Base-by-base conservation (phyloP, 2,329 filamentous ascomycete species). In the Hypoxylon sp. region DNA sequence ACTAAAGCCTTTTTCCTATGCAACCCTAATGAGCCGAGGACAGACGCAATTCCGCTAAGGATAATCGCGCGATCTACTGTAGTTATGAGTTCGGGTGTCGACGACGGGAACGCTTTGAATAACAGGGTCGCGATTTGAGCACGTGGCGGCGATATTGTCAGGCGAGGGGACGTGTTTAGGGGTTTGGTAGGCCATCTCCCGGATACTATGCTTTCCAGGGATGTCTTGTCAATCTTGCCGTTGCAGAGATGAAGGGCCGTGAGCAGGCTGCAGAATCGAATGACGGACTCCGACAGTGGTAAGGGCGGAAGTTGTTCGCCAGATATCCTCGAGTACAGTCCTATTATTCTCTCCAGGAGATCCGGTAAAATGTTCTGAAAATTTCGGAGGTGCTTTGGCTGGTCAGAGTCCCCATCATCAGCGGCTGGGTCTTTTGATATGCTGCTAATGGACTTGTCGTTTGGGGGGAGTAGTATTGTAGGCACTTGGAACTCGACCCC, bases 1-100 rank as follows among this genome's bases (percentile, higher is more conserved):
- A 97, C 86, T 77, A 98, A 89, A 3, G 91, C 92, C 74, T 96
- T 96, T 76, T 97, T 98, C 55, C 95, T 85, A 57, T 92, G 86
- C 58, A 94, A 84, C 1, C 91, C 91, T 6, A 99, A 76, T 4
- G 85, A 81, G 0, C 91, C 89, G 8, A 97, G 79, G n/a, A 96
- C 86, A n/a, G 90, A 87, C 6, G 92, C 89, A 64, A 98, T 92
- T 10, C 92, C 94, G 64, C 92, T 88, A 13, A 97, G 79, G 29
- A 97, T 88, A 8, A 89, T 86, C 9, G 91, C 86, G 18, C 90
- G 83, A 73, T 97, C 93, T 8, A 87, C 86, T 3, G 89, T 85
- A 2, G 88, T 89, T 48, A 96, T 78, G 23, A 85, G 71, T 63
- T 90, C 88, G 0, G 87, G 82, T 5, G 84, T 80, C 3, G 84